These are phyloP conservation scores for Aurinia saxatilis DNA, from an alignment of 345 rosid species.

Conservation along the genomic window DNA sequence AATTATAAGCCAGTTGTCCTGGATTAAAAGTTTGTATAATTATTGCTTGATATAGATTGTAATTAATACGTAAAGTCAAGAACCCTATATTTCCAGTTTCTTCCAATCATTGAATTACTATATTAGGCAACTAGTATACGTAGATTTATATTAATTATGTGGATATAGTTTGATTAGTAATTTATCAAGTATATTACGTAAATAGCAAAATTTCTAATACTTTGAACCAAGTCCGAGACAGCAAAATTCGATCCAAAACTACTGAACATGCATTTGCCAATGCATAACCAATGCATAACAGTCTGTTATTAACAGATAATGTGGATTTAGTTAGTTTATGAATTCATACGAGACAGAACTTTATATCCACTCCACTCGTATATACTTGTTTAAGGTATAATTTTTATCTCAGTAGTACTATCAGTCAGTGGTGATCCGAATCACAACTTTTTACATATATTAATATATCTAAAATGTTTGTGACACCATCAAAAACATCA, in stretches of 20 bases:
- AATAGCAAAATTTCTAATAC: background rate
- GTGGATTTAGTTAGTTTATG: background rate
- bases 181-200: background rate
- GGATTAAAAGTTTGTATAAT: background rate
- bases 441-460: no score
- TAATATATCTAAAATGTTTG: no score
- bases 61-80: background rate
- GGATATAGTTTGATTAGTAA: background rate
- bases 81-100: background rate
- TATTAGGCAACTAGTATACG: background rate
- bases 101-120: background rate
- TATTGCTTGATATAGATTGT: background rate
- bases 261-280: background rate
- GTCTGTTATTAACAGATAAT: no score
- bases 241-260: conserved; percentile 3
- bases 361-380: conserved; percentile 22
- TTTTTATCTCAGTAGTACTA: background rate
- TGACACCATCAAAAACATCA: no score
- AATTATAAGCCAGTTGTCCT: conserved; percentile 15
- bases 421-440: conserved; percentile 12
- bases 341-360: conserved; percentile 9
- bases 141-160: background rate
- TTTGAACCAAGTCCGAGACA: conserved; percentile 5
- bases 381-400: conserved; percentile 11
- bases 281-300: background rate